These are phyloP conservation scores for Pseudocercospora macadamiae DNA, from an alignment of 2,329 filamentous ascomycete species.

Conservation along the genomic window DNA sequence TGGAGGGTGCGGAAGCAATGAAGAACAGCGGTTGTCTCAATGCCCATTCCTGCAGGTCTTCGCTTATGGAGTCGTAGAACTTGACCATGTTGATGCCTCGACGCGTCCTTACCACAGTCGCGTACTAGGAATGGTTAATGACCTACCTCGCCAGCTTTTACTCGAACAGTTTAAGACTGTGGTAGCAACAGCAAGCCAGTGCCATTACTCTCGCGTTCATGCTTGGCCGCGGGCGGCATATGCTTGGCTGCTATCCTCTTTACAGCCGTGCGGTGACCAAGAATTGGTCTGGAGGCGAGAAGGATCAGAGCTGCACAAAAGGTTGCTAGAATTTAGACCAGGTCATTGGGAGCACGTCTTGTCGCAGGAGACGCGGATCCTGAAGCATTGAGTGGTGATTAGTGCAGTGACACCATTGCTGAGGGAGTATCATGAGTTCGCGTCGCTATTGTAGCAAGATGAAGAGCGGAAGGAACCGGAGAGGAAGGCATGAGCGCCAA, in stretches of 20 bases:
- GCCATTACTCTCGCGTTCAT: neutral
- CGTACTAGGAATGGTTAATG: neutral
- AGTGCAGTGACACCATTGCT: too few species aligned
- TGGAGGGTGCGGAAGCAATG: conserved; percentile 70
- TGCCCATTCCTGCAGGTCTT: conserved; percentile 65
- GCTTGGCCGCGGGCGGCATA: neutral
- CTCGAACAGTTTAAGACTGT: too few species aligned
- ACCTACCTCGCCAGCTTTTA: too few species aligned
- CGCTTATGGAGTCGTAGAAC: conserved; percentile 59
- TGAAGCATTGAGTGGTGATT: too few species aligned
- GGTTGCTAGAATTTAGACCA: neutral
- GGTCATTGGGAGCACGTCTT: too few species aligned
- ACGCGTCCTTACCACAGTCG: neutral
- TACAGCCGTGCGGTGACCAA: neutral
- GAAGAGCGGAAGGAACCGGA: too few species aligned
- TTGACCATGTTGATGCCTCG: conserved; percentile 56
- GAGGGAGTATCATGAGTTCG: too few species aligned
- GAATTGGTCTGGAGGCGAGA: neutral
- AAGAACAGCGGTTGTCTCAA: conserved; percentile 73
- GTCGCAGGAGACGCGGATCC: too few species aligned
- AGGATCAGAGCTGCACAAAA: neutral
- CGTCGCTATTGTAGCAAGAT: too few species aligned
- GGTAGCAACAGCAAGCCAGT: neutral
- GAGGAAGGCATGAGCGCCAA: neutral
- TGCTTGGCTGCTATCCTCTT: neutral